Base-by-base conservation (phyloP, 805 yeast genomes). In the Sugiyamaella lignohabitans region DNA sequence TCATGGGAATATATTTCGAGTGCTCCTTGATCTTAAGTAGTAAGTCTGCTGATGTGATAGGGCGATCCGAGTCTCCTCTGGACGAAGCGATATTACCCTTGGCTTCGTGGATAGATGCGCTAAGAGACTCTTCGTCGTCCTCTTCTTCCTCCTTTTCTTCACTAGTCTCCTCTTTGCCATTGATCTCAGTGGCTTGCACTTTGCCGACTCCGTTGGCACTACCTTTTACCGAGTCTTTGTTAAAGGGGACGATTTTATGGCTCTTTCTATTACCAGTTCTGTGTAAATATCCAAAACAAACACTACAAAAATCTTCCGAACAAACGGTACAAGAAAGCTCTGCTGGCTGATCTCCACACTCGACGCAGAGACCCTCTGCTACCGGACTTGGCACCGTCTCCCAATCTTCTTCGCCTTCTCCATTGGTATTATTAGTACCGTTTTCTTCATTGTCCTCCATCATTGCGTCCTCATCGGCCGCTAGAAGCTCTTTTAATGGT, bases 321-420 rank as follows among this genome's bases (percentile, higher is more conserved):
- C 93, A 84, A 47, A 71, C 72, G 27, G 64, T 58, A 62, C 93
- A 84, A 32, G 68, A 61, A n/a, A 80, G 62, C 54, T 81, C 86
- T 3, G 76, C 67, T 18, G 85, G 82, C 79, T 80, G 85, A 59
- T 83, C 87, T 32, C 75, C 75, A 61, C 93, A 84, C 53, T 84
- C 91, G 16, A 79, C 71, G 62, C 93, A 84, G 37, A 74, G 64
- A 64, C 58, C 72, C 38, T 5, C 2, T 19, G 20, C 34, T 41
- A 17, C 40, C 38, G 2, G 19, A 21, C 34, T 27, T 16, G 38
- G 17, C 21, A 41, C 24, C 10, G 36, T 18, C 17, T 22, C 27
- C 16, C 34, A 24, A 8, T 22, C 20, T 18, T 50, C 32, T 54
- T 62, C 3, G 59, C 17, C 5, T 21, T 23, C 41, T 27, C 14